Evolutionary conservation across 768 basidiomycete genomes (phyloP).

Genomic region (Trametes elegans): DNA sequence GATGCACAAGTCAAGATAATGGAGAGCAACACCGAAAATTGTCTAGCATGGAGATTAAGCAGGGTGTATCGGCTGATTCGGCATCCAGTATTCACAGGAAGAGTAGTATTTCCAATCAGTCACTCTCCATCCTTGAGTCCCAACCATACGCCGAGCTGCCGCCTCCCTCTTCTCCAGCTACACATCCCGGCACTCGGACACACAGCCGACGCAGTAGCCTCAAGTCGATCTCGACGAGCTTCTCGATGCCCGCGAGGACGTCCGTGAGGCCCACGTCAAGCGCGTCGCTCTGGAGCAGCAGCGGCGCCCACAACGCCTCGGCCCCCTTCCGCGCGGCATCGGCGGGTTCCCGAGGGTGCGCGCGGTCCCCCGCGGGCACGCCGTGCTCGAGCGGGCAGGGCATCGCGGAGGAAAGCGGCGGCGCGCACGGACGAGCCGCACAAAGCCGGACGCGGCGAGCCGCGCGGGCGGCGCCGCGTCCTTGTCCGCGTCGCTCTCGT

Average conservation of each 20-base stretch:
- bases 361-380: not conserved
- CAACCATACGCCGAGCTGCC: conserved; percentile 30
- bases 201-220: conserved; percentile 38
- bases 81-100: too few relatives aligned
- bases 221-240: conserved; percentile 30
- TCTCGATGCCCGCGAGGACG: conserved; percentile 36
- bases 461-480: conserved; percentile 3
- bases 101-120: too few relatives aligned
- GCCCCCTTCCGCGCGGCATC: conserved; percentile 9
- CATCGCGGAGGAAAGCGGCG: conserved; percentile 18
- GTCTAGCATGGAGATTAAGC: too few relatives aligned
- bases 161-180: conserved; percentile 33
- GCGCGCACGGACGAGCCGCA: conserved; percentile 23
- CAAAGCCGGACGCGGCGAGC: conserved; percentile 20
- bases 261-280: conserved; percentile 33
- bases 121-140: conserved; percentile 13
- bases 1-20: too few relatives aligned
- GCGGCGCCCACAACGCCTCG: conserved; percentile 16
- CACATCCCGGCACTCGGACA: conserved; percentile 24
- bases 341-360: not conserved
- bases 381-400: conserved; percentile 23
- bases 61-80: too few relatives aligned
- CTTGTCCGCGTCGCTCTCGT: conserved; percentile 1
- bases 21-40: too few relatives aligned
- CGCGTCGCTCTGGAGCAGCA: conserved; percentile 23